Evolutionary conservation across 768 basidiomycete genomes (phyloP).

Genomic region (Hericium coralloides): DNA sequence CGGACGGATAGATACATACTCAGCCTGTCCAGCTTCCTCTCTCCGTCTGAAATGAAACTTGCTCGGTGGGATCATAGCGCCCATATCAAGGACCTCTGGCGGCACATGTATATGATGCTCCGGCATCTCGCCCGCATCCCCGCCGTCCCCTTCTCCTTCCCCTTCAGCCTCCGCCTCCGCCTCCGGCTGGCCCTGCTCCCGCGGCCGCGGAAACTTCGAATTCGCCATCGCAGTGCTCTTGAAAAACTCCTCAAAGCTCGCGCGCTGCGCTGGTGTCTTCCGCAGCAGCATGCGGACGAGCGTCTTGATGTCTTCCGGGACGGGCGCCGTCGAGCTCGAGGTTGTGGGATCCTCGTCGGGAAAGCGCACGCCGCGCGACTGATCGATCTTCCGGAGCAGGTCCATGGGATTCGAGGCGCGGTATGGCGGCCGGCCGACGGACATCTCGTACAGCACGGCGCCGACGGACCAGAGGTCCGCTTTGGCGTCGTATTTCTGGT

Average conservation of each 20-base stretch:
- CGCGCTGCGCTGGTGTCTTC: slow-evolving; percentile 74
- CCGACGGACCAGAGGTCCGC: slow-evolving; percentile 99
- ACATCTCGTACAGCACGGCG: slow-evolving; percentile 93
- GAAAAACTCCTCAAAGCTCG: slow-evolving; percentile 91
- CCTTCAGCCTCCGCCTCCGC: neutral
- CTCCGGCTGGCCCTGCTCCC: slow-evolving; percentile 8
- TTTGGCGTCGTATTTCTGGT: slow-evolving; percentile 96
- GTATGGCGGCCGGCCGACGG: slow-evolving; percentile 88
- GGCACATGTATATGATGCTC: slow-evolving; percentile 68
- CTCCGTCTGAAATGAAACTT: slow-evolving; percentile 61
- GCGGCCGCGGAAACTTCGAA: slow-evolving; percentile 63
- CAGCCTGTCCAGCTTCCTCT: slow-evolving; percentile 4
- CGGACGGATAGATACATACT: too few species aligned
- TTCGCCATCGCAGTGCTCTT: slow-evolving; percentile 66
- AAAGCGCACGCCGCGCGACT: slow-evolving; percentile 85
- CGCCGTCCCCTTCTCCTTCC: neutral
- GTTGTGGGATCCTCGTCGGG: slow-evolving; percentile 77
- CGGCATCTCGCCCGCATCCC: slow-evolving; percentile 40
- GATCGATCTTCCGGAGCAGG: slow-evolving; percentile 86
- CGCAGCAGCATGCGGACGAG: slow-evolving; percentile 81
- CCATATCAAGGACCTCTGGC: slow-evolving; percentile 73
- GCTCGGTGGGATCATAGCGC: slow-evolving; percentile 75
- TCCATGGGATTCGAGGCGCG: slow-evolving; percentile 96
- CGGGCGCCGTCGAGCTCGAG: slow-evolving; percentile 43
- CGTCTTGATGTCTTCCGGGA: slow-evolving; percentile 78